Evolutionary conservation across 108 stramenopile species (phyloP), one percentile per base, ranked within the genome.

Genomic region (Parietichytrium sp.): DNA sequence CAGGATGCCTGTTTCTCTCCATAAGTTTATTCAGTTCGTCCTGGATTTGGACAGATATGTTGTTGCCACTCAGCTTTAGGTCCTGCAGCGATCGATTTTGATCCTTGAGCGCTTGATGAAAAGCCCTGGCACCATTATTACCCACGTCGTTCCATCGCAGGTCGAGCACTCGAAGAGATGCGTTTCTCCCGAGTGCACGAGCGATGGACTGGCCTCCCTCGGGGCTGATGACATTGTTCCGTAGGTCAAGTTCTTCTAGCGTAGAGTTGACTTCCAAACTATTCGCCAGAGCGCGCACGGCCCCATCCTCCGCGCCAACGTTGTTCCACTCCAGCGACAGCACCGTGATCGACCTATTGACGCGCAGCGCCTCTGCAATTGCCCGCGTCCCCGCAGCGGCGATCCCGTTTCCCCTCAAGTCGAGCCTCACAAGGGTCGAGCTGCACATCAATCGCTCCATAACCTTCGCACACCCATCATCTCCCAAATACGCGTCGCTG

Each of bases 71-170:
- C 38, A 72, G 4, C 38, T 45, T 33, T 15, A 72, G 38, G n/a
- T 72, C 61, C 6, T 42, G 61, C 61, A 72, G 20, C 42, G 61
- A 45, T 33, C 45, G 42, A n/a, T 72, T 72, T 72, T 12, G 38
- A 7, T 72, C 61, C 10, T 12, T 18, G 29, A 72, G 23, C 6
- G 61, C 61, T 10, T 20, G 36, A 6, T 27, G 48, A 16, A 79
- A 29, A 4, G 47, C 49, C 4, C 48, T 47, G 3, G 26, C 78
- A 4, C 78, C 78, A 25, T 26, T 23, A 1, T 20, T 26, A 29
- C 78, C 78, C 16, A 79, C 8, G 48, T 48, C 47, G 29, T 79
- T 79, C 78, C 78, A 79, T 7, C 78, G 78, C 26, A 79, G 26
- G 29, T 79, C 78, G 12, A 79, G 78, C 7, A 47, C 0, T n/a